Conservation (phyloP, 305 asterid genomes). For the Fraxinus ornus region DNA sequence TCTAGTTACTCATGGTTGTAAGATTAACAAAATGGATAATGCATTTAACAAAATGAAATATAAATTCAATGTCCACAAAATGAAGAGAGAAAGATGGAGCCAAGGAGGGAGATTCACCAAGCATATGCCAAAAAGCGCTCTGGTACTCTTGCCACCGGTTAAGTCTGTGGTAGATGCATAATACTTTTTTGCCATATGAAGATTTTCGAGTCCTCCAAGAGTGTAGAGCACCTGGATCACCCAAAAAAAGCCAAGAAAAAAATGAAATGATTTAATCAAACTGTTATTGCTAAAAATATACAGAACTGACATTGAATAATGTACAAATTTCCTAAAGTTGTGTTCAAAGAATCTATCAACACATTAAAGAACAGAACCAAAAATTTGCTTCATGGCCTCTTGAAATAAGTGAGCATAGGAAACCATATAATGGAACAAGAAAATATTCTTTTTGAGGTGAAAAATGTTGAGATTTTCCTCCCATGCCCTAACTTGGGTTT, state of each 20-base stretch:
- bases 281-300: background rate
- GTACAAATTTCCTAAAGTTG: background rate
- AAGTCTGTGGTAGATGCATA: slow-evolving; percentile 87
- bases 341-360: background rate
- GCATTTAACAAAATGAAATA: background rate
- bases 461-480: background rate
- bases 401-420: background rate
- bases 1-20: slow-evolving; percentile 17
- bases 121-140: slow-evolving; percentile 95
- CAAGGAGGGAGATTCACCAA: slow-evolving; percentile 54
- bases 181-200: slow-evolving; percentile 88
- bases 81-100: background rate
- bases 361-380: background rate
- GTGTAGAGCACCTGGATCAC: slow-evolving; percentile 79
- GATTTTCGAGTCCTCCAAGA: slow-evolving; percentile 90
- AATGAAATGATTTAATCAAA: background rate
- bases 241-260: slow-evolving; percentile 10
- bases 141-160: slow-evolving; percentile 87
- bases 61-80: background rate
- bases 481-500: background rate
- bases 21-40: background rate
- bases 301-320: background rate
- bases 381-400: background rate
- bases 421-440: background rate
- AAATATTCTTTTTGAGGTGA: background rate